Evolutionary conservation across 805 yeast genomes (phyloP).

Genomic region (Saccharomycopsis babjevae): DNA sequence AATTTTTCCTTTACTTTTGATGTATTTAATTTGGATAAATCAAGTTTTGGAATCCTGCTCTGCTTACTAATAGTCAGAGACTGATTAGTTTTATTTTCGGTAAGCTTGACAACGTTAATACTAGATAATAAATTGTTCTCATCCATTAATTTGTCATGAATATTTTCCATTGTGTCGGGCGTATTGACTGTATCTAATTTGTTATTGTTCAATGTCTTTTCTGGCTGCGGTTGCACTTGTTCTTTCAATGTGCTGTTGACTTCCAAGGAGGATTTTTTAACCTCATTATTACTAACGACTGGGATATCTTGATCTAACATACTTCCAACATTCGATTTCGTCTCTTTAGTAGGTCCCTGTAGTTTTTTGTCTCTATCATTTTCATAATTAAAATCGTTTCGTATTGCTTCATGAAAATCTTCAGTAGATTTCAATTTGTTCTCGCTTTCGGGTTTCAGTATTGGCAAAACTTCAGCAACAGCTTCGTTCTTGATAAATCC

Average conservation of each 20-base stretch:
- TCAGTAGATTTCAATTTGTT: neutral
- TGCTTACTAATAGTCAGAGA: neutral
- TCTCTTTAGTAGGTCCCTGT: neutral
- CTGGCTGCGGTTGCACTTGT: neutral
- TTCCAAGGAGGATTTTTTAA: no score
- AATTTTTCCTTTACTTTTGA: slow-evolving; percentile 13
- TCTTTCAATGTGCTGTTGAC: no score
- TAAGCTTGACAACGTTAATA: neutral
- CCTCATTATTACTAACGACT: no score
- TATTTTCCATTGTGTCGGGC: neutral
- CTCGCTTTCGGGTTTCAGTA: neutral
- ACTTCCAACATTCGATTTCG: neutral
- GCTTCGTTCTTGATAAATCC: neutral
- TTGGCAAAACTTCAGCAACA: neutral
- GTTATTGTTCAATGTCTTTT: no score
- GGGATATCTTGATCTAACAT: neutral
- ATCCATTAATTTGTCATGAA: neutral
- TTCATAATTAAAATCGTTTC: neutral
- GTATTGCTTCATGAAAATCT: neutral
- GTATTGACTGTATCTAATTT: neutral
- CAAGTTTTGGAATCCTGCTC: slow-evolving; percentile 8
- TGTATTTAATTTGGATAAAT: neutral
- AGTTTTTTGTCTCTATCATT: neutral
- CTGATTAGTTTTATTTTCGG: neutral
- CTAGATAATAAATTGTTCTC: neutral